Conservation (phyloP, 192 early-diverging fungal genomes). For the Coemansia sp. region DNA sequence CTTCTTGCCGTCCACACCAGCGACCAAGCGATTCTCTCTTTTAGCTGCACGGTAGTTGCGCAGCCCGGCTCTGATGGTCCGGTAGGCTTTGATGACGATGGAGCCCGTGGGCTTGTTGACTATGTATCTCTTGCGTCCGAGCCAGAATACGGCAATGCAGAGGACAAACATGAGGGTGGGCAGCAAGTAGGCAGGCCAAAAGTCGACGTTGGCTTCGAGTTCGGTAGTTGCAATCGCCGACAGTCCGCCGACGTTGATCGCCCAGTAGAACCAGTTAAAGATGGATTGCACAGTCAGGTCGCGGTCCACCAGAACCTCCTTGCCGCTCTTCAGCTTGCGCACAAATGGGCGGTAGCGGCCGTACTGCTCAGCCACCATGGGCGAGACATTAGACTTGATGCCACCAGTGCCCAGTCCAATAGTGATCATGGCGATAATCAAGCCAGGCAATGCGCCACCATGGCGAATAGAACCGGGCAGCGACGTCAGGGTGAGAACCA, state of each 20-base stretch:
- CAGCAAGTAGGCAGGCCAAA: conserved; percentile 58
- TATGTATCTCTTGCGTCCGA: conserved; percentile 53
- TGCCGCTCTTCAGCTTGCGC: conserved; percentile 54
- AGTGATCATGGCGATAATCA: conserved; percentile 66
- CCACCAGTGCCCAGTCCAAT: conserved; percentile 75
- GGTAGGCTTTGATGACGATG: conserved; percentile 52
- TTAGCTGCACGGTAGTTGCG: conserved; percentile 34
- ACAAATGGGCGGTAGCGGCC: conserved; percentile 55
- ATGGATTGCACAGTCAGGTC: conserved; percentile 69
- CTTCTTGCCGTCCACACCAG: conserved; percentile 21
- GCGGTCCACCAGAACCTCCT: conserved; percentile 62
- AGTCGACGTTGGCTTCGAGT: conserved; percentile 54
- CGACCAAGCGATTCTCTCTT: conserved; percentile 19
- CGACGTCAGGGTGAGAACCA: conserved; percentile 61
- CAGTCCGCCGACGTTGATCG: conserved; percentile 61
- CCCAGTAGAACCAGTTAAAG: conserved; percentile 82
- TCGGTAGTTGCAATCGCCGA: conserved; percentile 57
- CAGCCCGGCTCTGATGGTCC: conserved; percentile 22
- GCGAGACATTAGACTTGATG: conserved; percentile 75
- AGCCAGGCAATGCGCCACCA: conserved; percentile 60
- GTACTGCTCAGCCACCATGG: conserved; percentile 74
- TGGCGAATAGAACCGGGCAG: conserved; percentile 54
- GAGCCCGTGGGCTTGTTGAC: conserved; percentile 55
- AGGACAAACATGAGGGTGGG: conserved; percentile 57
- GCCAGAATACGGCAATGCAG: conserved; percentile 53